phyloP scores from a whole-genome alignment of 2,329 filamentous ascomycete genomes.

The Alternaria postmessia region DNA sequence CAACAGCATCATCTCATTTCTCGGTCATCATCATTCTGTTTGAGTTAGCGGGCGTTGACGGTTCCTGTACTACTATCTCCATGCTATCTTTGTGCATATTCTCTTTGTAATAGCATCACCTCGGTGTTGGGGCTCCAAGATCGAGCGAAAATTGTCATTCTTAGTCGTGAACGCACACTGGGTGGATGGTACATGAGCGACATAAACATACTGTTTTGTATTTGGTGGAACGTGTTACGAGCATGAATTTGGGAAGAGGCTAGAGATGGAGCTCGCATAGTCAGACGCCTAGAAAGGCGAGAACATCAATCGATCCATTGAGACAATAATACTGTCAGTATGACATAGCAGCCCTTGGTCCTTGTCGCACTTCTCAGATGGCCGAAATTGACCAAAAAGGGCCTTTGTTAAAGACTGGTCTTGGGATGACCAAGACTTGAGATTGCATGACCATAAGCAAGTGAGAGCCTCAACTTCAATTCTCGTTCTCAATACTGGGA shows the following conservation, averaged over 20 bases:
- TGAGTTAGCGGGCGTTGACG: background rate
- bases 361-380: background rate
- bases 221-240: background rate
- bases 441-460: background rate
- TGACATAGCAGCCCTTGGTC: background rate
- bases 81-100: background rate
- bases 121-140: constrained; percentile 6
- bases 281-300: background rate
- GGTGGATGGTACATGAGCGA: background rate
- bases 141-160: background rate
- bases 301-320: background rate
- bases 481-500: background rate
- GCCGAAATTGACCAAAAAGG: background rate
- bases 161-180: background rate
- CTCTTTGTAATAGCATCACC: constrained; percentile 1
- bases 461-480: background rate
- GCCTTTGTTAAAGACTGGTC: background rate
- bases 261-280: background rate
- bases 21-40: background rate
- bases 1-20: background rate
- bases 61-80: background rate
- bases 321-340: background rate
- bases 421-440: background rate
- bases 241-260: background rate
- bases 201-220: background rate